phyloP scores from a whole-genome alignment of 345 rosid genomes.

The Crucihimalaya himalaica region DNA sequence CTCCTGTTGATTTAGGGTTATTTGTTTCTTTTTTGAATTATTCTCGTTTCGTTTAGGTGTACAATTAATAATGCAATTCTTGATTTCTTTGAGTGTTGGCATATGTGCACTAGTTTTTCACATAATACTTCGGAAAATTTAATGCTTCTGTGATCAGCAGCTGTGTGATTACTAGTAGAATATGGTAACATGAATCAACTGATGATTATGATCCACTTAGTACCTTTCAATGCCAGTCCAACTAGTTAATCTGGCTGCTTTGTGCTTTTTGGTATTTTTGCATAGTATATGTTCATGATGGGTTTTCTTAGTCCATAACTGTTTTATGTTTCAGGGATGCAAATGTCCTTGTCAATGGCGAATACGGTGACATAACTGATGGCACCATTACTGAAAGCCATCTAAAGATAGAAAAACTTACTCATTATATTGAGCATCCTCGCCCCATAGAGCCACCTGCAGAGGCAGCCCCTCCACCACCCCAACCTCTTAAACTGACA shows the following conservation, averaged over 20 bases:
- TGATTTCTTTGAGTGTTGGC: background rate
- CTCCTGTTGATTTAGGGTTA: background rate
- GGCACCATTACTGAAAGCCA: conserved; percentile 42
- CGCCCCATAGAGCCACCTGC: conserved; percentile 94
- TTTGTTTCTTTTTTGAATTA: background rate
- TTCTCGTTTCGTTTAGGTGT: background rate
- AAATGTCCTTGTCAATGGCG: conserved; percentile 52
- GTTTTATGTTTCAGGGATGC: conserved; percentile 63
- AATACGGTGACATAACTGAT: conserved; percentile 59
- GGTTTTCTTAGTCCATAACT: conserved; percentile 6
- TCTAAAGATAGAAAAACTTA: conserved; percentile 75
- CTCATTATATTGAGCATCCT: conserved; percentile 88
- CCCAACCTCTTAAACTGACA: conserved; percentile 87
- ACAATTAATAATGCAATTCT: background rate
- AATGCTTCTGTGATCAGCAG: conserved; percentile 9
- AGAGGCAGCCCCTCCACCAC: conserved; percentile 92
- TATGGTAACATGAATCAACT: background rate
- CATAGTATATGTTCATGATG: conserved; percentile 11
- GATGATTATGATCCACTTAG: conserved; percentile 9
- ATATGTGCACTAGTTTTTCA: conserved; percentile 1
- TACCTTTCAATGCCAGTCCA: background rate
- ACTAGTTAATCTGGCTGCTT: background rate
- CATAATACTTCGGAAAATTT: background rate
- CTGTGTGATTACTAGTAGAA: conserved; percentile 12
- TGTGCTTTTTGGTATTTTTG: background rate